Evolutionary conservation across 305 asterid species (phyloP).

Genomic region (Galium porrigens): DNA sequence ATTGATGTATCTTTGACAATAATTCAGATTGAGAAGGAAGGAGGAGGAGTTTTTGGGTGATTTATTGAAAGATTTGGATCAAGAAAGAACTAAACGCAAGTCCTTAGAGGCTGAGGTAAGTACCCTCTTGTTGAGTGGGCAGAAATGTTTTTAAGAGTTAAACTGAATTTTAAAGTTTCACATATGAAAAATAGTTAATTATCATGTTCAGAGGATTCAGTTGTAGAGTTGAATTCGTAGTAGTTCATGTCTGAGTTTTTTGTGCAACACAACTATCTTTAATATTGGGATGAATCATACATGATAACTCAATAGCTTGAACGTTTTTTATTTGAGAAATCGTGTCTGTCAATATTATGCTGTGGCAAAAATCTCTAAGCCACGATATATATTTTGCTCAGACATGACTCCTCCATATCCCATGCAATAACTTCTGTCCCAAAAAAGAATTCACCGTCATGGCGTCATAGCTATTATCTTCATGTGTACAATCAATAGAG

Average conservation of each 20-base stretch:
- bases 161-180: background rate
- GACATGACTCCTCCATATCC: background rate
- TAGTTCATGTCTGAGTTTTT: background rate
- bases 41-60: constrained; percentile 71
- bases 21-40: constrained; percentile 45
- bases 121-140: background rate
- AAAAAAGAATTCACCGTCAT: background rate
- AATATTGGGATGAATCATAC: background rate
- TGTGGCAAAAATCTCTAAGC: too few relatives aligned
- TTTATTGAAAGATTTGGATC: constrained; percentile 44
- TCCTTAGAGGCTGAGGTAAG: constrained; percentile 65
- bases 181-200: background rate
- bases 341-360: background rate
- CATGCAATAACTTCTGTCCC: background rate
- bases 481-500: background rate
- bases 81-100: constrained; percentile 50
- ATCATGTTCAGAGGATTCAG: background rate
- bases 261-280: background rate
- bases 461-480: background rate
- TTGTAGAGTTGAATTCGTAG: background rate
- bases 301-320: background rate
- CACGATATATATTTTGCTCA: too few relatives aligned
- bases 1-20: constrained; percentile 13
- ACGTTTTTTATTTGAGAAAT: background rate
- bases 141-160: background rate